Conservation (phyloP, 2,329 filamentous ascomycete genomes). For the Colletotrichum sp. region DNA sequence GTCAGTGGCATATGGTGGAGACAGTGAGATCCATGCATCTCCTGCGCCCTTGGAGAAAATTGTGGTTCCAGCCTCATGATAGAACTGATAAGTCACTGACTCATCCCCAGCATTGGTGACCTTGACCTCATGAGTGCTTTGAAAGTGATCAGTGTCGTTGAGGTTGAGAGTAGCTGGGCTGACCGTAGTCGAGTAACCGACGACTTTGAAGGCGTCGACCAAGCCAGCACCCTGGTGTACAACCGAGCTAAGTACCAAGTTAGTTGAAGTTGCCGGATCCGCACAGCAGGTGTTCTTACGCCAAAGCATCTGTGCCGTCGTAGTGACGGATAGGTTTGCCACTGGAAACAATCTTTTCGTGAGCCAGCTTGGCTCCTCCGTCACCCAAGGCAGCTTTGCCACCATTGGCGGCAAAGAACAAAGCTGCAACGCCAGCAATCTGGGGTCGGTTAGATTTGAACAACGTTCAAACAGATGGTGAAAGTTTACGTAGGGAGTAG, state of each 20-base stretch:
- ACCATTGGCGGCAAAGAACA: conserved; percentile 37
- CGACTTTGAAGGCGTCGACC: conserved; percentile 44
- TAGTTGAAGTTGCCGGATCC: not conserved
- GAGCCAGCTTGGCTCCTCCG: conserved; percentile 26
- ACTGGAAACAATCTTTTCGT: conserved; percentile 25
- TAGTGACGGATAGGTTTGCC: not conserved
- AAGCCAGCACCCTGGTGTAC: conserved; percentile 42
- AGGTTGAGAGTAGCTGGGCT: conserved; percentile 40
- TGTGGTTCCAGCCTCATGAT: not conserved
- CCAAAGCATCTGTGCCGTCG: conserved; percentile 20
- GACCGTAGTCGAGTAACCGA: conserved; percentile 41
- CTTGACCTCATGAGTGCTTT: conserved; percentile 24
- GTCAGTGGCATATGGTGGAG: not conserved
- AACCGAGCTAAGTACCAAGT: not conserved
- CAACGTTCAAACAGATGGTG: not conserved
- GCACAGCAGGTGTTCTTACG: not conserved
- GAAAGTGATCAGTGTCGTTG: conserved; percentile 48
- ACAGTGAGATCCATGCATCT: not conserved
- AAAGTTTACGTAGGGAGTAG: conserved; percentile 38
- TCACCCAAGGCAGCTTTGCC: not conserved
- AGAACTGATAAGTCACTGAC: conserved; percentile 35
- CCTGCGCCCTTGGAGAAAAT: not conserved
- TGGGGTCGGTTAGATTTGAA: not conserved
- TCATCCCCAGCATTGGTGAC: conserved; percentile 41
- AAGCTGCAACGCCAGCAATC: conserved; percentile 44